Base-by-base conservation (phyloP, 257 asterid genomes). In the Voacanga thouarsii region DNA sequence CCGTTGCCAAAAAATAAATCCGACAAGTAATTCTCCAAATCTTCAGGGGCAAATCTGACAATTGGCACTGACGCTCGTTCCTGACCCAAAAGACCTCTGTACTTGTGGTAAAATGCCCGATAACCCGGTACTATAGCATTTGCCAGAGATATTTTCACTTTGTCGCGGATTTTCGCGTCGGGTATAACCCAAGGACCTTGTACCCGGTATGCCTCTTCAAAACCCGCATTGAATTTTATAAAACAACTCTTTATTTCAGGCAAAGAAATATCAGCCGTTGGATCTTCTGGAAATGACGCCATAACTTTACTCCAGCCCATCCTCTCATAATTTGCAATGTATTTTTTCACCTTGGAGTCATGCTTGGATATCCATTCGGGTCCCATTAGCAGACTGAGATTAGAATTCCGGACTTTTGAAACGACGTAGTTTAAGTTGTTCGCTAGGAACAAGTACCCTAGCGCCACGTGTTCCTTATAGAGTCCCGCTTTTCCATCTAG, bases 401-500 rank as follows among this genome's bases (percentile, higher is more conserved):
- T 87, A 28, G 98, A 92, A 66, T 67, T 82, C n/a, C 88, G 86
- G 70, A 90, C 87, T 83, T 92, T 92, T 12, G 90, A 80, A 80
- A 91, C 94, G 80, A 92, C 87, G 86, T 92, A 92, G 92, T 92
- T 89, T 39, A 91, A 26, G 84, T 93, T 93, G 85, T 93, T 92
- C 0, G 98, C 97, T 2, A 93, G 39, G 86, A 93, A 91, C 69
- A 93, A 19, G 82, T 93, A 93, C 3, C 93, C 87, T 61, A 87
- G 79, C 23, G 98, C 87, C 84, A 89, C 94, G 87, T 78, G 43
- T 33, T 93, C 92, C 67, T 85, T 80, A 82, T 87, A 91, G 50
- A 57, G 60, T 72, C 76, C 88, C 23, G 98, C 98, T 78, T 94
- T 92, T 3, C 87, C 91, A 78, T 94, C 97, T 71, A 94, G 90